A percentile compares a stretch with the other conserved stretches of the same genome.
phyloP scores from a whole-genome alignment of 176 grass and related monocot species.

The Microstegium vimineum region DNA sequence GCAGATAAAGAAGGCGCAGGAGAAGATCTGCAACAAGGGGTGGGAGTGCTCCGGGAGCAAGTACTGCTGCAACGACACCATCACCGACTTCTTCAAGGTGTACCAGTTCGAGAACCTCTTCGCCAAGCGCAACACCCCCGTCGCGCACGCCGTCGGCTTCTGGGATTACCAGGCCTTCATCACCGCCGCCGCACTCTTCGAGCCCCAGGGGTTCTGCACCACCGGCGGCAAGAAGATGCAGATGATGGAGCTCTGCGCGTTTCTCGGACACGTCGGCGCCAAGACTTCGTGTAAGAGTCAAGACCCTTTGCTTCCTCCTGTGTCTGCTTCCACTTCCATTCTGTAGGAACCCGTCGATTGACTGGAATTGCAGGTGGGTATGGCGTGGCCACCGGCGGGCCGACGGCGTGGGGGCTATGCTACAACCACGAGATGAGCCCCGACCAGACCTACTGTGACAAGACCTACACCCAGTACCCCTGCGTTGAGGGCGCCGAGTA shows the following conservation, averaged over 20 bases:
- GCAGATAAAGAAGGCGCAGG: slow-evolving; percentile 40
- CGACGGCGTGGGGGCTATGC: slow-evolving; percentile 77
- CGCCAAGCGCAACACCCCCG: slow-evolving; percentile 78
- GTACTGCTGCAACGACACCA: slow-evolving; percentile 97
- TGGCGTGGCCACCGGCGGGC: slow-evolving; percentile 71
- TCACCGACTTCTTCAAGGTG: slow-evolving; percentile 93
- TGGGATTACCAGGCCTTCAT: slow-evolving; percentile 99
- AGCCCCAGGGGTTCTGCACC: slow-evolving; percentile 89
- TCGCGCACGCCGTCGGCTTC: slow-evolving; percentile 73
- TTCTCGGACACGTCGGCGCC: slow-evolving; percentile 79
- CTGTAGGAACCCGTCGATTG: background rate
- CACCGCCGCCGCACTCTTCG: slow-evolving; percentile 57
- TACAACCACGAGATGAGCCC: slow-evolving; percentile 87
- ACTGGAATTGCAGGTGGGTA: slow-evolving; percentile 47
- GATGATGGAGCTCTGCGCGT: slow-evolving; percentile 93
- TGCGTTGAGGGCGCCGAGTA: slow-evolving; percentile 75
- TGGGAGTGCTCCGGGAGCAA: slow-evolving; percentile 90
- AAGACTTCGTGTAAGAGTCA: slow-evolving; percentile 75
- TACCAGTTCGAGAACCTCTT: slow-evolving; percentile 99
- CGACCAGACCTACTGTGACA: slow-evolving; percentile 57
- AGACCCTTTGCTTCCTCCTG: no score
- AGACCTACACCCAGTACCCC: slow-evolving; percentile 46
- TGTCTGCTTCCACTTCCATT: background rate
- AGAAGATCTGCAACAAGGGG: slow-evolving; percentile 83
- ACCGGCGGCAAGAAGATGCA: slow-evolving; percentile 78